A percentile compares a stretch with the other conserved stretches of the same genome.
Evolutionary conservation across 2,329 filamentous ascomycete genomes (phyloP).

Genomic region (Neopestalotiopsis clavispora): DNA sequence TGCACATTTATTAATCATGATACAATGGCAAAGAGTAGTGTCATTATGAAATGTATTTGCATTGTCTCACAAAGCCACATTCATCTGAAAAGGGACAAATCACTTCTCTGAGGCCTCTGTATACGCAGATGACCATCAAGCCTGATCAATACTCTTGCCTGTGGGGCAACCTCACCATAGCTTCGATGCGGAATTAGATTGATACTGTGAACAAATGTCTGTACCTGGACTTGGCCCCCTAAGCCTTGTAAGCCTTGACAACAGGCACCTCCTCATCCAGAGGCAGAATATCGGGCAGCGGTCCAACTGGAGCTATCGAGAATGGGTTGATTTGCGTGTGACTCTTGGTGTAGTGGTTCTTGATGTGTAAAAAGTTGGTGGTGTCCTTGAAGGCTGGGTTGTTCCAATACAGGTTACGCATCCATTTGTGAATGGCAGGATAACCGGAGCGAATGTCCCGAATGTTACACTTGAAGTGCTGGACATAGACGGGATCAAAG

Average conservation of each 20-base stretch:
- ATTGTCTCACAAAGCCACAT: background rate
- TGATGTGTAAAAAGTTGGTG: conserved; percentile 95
- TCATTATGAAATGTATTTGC: background rate
- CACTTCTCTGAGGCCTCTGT: background rate
- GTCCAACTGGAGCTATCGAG: conserved; percentile 83
- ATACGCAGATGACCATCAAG: background rate
- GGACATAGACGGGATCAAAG: conserved; percentile 73
- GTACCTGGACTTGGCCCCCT: background rate
- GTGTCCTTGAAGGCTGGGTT: conserved; percentile 77
- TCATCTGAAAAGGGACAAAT: background rate
- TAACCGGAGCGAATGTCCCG: conserved; percentile 85
- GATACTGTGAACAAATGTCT: too few relatives aligned
- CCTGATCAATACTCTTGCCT: background rate
- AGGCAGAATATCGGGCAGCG: conserved; percentile 79
- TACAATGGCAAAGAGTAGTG: background rate
- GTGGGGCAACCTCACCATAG: too few relatives aligned
- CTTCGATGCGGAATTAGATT: too few relatives aligned
- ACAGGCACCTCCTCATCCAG: conserved; percentile 78
- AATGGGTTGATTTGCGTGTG: conserved; percentile 70
- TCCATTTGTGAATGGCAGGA: conserved; percentile 79
- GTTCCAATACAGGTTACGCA: conserved; percentile 86
- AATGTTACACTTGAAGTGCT: conserved; percentile 89
- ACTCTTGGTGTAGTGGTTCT: conserved; percentile 71
- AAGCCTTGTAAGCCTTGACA: conserved; percentile 32
- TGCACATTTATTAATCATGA: background rate